Evolutionary conservation across 2,329 filamentous ascomycete species (phyloP).

Genomic region (Myrmaecium sp.): DNA sequence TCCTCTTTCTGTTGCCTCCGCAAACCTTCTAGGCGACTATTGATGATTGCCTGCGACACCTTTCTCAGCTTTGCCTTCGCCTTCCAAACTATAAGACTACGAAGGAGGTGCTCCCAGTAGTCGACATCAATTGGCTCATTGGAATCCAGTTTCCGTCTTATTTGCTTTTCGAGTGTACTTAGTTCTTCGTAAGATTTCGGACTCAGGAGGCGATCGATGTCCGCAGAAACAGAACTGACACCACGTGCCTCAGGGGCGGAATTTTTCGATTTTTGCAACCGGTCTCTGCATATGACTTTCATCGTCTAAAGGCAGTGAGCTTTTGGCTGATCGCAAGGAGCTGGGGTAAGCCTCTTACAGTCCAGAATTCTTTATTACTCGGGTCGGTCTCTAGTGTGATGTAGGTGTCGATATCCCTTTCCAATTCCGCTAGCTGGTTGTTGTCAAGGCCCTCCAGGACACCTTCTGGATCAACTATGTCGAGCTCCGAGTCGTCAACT

Average conservation of each 20-base stretch:
- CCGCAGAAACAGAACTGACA: constrained; percentile 64
- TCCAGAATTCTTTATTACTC: constrained; percentile 80
- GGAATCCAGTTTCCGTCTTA: constrained; percentile 68
- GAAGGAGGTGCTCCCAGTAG: constrained; percentile 90
- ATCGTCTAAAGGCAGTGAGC: constrained; percentile 41
- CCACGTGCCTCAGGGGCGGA: constrained; percentile 51
- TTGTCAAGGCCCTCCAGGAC: constrained; percentile 58
- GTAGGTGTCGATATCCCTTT: constrained; percentile 69
- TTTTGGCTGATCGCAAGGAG: background rate
- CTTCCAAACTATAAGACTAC: constrained; percentile 77
- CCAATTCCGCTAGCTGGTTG: constrained; percentile 54
- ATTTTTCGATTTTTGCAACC: constrained; percentile 47
- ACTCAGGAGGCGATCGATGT: constrained; percentile 73
- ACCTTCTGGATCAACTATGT: constrained; percentile 63
- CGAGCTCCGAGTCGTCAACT: constrained; percentile 54
- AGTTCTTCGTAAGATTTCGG: constrained; percentile 79
- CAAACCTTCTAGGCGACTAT: constrained; percentile 49
- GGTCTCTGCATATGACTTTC: constrained; percentile 65
- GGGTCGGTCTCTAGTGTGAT: constrained; percentile 61
- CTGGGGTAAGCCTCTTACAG: constrained; percentile 23
- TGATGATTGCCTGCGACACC: constrained; percentile 60
- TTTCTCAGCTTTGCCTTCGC: constrained; percentile 69
- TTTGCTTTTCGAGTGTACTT: constrained; percentile 73
- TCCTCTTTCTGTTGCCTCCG: constrained; percentile 51
- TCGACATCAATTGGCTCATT: constrained; percentile 90